Percentiles rank a stretch among this genome's conserved stretches.
phyloP scores from a whole-genome alignment of 495 filamentous ascomycete genomes.

The Penicillium coffeae region DNA sequence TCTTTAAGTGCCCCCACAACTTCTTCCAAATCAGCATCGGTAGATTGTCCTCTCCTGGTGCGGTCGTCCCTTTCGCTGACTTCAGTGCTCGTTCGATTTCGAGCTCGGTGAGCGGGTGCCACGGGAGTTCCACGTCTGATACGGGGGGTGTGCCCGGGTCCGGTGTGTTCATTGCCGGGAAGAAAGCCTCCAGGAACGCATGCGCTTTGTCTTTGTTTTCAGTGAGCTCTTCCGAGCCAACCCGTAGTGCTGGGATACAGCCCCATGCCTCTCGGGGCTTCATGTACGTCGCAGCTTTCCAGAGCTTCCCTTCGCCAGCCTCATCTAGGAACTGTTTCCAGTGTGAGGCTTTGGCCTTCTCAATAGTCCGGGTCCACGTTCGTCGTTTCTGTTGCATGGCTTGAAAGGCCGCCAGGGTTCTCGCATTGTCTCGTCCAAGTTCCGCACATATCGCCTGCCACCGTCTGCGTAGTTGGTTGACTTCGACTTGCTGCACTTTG shows the following conservation, averaged over 20 bases:
- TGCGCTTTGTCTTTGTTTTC: constrained; percentile 22
- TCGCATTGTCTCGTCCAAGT: constrained; percentile 5
- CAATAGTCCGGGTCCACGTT: constrained; percentile 12
- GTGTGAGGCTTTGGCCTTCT: constrained; percentile 14
- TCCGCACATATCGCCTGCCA: constrained; percentile 15
- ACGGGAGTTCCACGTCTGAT: constrained; percentile 10
- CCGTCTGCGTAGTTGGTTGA: constrained; percentile 14
- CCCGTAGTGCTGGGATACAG: constrained; percentile 11
- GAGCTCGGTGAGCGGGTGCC: constrained; percentile 19
- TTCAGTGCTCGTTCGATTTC: constrained; percentile 22
- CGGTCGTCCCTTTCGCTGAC: constrained; percentile 16
- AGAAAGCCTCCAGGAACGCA: constrained; percentile 24
- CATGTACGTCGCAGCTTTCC: constrained; percentile 25
- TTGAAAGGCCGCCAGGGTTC: not conserved
- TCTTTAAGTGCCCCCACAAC: constrained; percentile 15
- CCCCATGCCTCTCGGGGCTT: constrained; percentile 19
- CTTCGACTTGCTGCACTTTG: constrained; percentile 15
- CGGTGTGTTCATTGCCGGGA: constrained; percentile 19
- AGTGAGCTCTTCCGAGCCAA: constrained; percentile 4
- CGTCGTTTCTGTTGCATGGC: constrained; percentile 14
- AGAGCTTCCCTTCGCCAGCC: constrained; percentile 18
- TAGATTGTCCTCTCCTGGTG: constrained; percentile 22
- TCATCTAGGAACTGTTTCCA: constrained; percentile 18
- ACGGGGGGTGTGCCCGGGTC: not conserved
- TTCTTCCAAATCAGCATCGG: constrained; percentile 21